Base-by-base conservation (phyloP, 2,329 filamentous ascomycete species). In the Cladorrhinum sp. region DNA sequence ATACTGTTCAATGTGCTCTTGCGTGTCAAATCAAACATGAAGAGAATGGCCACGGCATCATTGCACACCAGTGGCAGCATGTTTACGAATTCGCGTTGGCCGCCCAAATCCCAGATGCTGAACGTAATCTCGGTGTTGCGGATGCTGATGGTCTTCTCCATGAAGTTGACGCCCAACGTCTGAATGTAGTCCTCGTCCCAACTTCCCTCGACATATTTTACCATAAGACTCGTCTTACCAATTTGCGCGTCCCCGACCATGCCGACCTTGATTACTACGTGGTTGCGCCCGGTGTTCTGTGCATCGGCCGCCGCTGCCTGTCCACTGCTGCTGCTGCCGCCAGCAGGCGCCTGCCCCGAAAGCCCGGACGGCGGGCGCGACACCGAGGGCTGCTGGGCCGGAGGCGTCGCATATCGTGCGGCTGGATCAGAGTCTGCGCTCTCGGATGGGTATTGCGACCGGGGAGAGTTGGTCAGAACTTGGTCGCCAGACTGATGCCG, bases 171-270 rank as follows among this genome's bases (percentile, higher is more conserved):
- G 68, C 95, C 95, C 50, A 99, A 80, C 21, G 95, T 99, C 78
- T 99, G 95, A 72, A 99, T 99, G 76, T 99, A 99, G 75, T 99
- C 95, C 78, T 99, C 95, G 75, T 99, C 95, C 92, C 95, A 99
- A 77, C 93, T 97, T 62, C 95, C 95, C 78, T 99, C 95, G 59
- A 99, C 95, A 73, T 99, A 99, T 76, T 99, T 99, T 72, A 99
- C 95, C 95, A 99, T 99, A 73, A 99, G 79, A 66, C 93, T 97
- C 18, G 95, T 99, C 84, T 99, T 99, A 73, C 95, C 95, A 69
- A 99, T 99, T 77, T 99, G 95, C 61, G 95, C 95, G 78, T 99
- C 95, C 52, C 95, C 95, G 51, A 99, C 95, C 95, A 99, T 99
- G 72, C 95, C 95, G 56, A 99, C 95, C 78, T 99, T 99, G 82